Evolutionary conservation across 1,139 yeast genomes (phyloP).

Genomic region (Pichia inconspicua): DNA sequence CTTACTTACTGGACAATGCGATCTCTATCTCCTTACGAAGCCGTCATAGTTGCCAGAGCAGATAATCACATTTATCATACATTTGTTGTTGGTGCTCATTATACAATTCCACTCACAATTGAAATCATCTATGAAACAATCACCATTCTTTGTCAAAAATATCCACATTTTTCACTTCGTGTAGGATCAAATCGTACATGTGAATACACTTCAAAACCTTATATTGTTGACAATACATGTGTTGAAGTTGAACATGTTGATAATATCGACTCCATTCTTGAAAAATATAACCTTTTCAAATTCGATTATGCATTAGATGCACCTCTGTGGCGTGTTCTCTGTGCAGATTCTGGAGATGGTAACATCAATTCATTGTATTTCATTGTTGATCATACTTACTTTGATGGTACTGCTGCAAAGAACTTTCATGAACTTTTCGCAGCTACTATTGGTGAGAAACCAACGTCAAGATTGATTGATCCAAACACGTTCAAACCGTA

Average conservation of each 20-base stretch:
- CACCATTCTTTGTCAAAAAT: neutral
- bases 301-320: constrained; percentile 1
- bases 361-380: constrained; percentile 22
- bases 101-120: neutral
- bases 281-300: constrained; percentile 1
- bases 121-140: neutral
- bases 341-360: neutral
- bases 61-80: constrained; percentile 1
- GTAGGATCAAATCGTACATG: neutral
- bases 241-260: constrained; percentile 3
- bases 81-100: constrained; percentile 6
- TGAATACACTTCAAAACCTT: neutral
- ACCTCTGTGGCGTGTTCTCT: constrained; percentile 16
- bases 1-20: neutral
- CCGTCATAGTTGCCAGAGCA: neutral
- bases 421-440: constrained; percentile 26
- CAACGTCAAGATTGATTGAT: neutral
- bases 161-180: constrained; percentile 6
- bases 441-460: neutral
- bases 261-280: neutral
- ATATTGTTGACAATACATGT: neutral
- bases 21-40: constrained; percentile 2
- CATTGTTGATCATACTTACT: constrained; percentile 31
- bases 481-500: constrained; percentile 2
- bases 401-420: constrained; percentile 34